Evolutionary conservation across 441 rosid genomes (phyloP), one percentile per base, ranked within the genome.

Genomic region (Pelargonium cotyledonis): DNA sequence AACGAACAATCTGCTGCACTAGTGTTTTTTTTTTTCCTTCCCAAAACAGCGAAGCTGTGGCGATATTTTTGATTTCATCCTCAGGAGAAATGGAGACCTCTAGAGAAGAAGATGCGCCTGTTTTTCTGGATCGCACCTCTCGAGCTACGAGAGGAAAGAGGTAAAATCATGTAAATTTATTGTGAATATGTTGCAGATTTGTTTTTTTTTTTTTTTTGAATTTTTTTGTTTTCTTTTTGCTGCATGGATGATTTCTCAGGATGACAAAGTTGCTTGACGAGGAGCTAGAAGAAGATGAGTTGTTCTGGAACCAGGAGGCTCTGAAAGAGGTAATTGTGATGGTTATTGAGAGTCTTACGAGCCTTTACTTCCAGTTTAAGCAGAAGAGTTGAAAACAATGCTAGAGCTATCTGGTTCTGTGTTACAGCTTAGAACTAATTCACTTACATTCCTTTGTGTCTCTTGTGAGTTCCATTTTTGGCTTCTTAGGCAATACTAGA

Each of bases 301-400:
- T 70, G 78, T 95, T 95, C 76, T 95, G 99, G 99, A 91, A 83
- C 74, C 99, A 95, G 77, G 98, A 92, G 35, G 97, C 96, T 74
- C 97, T 95, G 19, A 88, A 85, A 84, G 97, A 94, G 85, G 98
- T 93, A 9, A 2, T n/a, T 53, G 60, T 53, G 6, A n/a, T 6
- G 3, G 8, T 53, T 53, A 53, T 0, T 18, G 16, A 53, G 60
- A 53, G 4, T 53, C 5, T 5, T 1, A 57, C 18, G 23, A 57
- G 3, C 62, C 18, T 57, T 0, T 57, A 7, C 62, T 57, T 18
- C 29, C 62, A 57, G 8, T 57, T 18, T 57, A 18, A 11, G 18
- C 8, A 5, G 4, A 1, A 18, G 62, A 57, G 29, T 57, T 57
- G 29, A 10, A 8, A 57, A 1, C 9, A 16, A 18, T 19, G 16